Evolutionary conservation across 169 alveolate species (phyloP).

Genomic region (Cryptosporidium canis): DNA sequence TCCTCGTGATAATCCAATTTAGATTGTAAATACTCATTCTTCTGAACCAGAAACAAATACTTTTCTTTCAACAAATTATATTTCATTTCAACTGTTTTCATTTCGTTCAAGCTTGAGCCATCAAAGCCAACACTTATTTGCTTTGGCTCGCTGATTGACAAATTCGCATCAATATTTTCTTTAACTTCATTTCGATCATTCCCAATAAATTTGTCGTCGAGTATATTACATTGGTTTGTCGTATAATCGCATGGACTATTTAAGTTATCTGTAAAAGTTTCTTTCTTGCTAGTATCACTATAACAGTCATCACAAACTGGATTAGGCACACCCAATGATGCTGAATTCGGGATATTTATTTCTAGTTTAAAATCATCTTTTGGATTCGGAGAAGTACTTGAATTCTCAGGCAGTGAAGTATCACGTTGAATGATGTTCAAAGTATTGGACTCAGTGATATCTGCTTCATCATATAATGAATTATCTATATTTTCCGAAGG

Average conservation of each 20-base stretch:
- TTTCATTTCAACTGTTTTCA: background rate
- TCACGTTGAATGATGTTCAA: background rate
- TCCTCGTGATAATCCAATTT: slow-evolving; percentile 41
- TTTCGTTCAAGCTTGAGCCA: background rate
- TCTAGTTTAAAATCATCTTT: too few relatives aligned
- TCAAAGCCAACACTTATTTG: background rate
- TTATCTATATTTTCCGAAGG: background rate
- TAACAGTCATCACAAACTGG: background rate
- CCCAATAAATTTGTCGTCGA: background rate
- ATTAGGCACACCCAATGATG: background rate
- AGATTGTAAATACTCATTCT: slow-evolving; percentile 46
- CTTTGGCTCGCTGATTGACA: background rate
- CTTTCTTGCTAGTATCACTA: background rate
- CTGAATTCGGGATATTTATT: too few relatives aligned
- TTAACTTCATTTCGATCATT: background rate
- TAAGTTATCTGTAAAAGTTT: background rate
- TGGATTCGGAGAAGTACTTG: background rate
- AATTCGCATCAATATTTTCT: background rate
- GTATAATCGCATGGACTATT: background rate
- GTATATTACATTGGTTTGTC: background rate
- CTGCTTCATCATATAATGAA: background rate
- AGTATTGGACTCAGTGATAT: background rate
- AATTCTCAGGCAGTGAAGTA: background rate
- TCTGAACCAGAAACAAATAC: slow-evolving; percentile 41
- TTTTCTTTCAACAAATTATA: slow-evolving; percentile 32